Percentiles rank a stretch among this genome's conserved stretches.
Evolutionary conservation across 1,139 yeast genomes (phyloP).

Genomic region (Groenewaldozyma auringiensis): DNA sequence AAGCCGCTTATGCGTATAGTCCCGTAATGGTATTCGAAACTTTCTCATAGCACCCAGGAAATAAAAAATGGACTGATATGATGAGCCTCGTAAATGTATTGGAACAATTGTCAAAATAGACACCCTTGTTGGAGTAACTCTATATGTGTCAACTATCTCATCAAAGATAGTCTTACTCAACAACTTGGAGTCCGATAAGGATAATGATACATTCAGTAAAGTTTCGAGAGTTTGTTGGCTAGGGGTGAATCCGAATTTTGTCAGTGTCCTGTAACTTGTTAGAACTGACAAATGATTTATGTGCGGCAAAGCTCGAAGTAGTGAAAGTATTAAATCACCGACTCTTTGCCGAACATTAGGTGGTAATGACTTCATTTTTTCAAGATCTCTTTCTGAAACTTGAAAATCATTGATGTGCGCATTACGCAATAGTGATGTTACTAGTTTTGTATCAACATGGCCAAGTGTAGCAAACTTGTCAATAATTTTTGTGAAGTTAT

Average conservation of each 20-base stretch:
- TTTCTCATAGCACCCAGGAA: conserved; percentile 23
- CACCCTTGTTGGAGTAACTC: conserved; percentile 16
- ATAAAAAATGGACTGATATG: conserved; percentile 17
- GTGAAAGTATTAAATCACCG: background rate
- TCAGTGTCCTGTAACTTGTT: background rate
- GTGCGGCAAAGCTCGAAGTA: background rate
- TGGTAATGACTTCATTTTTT: background rate
- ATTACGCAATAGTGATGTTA: background rate
- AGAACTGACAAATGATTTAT: background rate
- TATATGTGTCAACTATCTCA: conserved; percentile 15
- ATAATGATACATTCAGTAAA: conserved; percentile 23
- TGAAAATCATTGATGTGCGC: background rate
- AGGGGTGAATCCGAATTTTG: background rate
- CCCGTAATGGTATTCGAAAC: conserved; percentile 14
- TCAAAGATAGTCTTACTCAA: conserved; percentile 23
- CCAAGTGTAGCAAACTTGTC: background rate
- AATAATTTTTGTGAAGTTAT: too few relatives aligned
- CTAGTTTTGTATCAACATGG: background rate
- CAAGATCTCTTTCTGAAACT: background rate
- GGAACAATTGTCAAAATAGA: conserved; percentile 23
- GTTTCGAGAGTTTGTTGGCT: conserved; percentile 21
- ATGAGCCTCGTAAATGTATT: conserved; percentile 24
- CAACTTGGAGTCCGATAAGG: conserved; percentile 27
- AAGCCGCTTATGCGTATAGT: conserved; percentile 18
- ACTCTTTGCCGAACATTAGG: background rate